Conservation (phyloP, 495 filamentous ascomycete species). For the Aspergillus sparsus region DNA sequence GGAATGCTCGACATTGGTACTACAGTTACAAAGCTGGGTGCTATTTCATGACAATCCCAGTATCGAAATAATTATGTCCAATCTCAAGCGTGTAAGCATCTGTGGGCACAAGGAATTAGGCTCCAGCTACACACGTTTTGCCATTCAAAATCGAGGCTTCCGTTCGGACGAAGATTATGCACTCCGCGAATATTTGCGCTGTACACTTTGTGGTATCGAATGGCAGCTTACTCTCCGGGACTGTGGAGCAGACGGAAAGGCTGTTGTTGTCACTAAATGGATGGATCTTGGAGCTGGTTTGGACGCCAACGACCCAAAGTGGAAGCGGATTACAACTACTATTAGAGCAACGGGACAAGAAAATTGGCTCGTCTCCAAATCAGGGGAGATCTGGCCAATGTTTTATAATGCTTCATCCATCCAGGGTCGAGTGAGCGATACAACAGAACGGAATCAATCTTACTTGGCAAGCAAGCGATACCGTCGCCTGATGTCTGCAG, state of each 20-base stretch:
- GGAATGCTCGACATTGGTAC: conserved; percentile 3
- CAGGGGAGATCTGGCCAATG: not conserved
- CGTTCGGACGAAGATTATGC: not conserved
- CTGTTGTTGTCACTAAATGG: conserved; percentile 8
- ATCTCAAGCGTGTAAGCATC: not conserved
- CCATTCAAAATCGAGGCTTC: not conserved
- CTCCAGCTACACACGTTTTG: not conserved
- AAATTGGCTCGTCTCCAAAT: not conserved
- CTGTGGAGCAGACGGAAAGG: conserved; percentile 10
- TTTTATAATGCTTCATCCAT: conserved; percentile 1
- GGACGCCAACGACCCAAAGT: not conserved
- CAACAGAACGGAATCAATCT: conserved; percentile 8
- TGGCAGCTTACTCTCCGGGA: conserved; percentile 7
- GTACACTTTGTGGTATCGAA: conserved; percentile 2
- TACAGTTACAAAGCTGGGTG: conserved; percentile 2
- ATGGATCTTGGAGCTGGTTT: conserved; percentile 6
- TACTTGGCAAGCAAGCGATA: not conserved
- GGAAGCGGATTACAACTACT: not conserved
- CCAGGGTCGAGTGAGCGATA: not conserved
- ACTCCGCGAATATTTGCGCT: conserved; percentile 1
- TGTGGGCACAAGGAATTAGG: not conserved
- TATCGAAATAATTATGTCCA: not conserved
- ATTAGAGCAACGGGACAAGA: not conserved
- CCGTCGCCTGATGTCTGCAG: no score
- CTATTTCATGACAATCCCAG: conserved; percentile 1